Evolutionary conservation across 169 alveolate species (phyloP).

Genomic region (Plasmodium coatneyi): DNA sequence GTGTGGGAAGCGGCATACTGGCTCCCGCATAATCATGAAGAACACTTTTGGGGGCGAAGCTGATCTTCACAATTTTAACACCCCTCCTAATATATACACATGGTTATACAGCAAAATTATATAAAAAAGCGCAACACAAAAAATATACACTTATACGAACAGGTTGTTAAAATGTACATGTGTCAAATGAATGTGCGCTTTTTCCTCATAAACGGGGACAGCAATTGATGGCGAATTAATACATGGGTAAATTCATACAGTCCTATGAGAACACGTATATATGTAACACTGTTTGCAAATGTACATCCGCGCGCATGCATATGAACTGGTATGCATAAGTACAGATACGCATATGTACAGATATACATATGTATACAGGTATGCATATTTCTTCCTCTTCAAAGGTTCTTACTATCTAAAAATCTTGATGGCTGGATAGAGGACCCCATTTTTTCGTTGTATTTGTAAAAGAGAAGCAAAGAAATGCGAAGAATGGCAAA

Average conservation of each 20-base stretch:
- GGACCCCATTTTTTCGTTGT: constrained; percentile 60
- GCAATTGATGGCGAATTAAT: background rate
- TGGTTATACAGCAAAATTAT: background rate
- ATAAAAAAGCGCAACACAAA: background rate
- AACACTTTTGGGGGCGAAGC: background rate
- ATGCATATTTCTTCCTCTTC: background rate
- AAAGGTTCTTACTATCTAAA: constrained; percentile 69
- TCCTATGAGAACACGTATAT: background rate
- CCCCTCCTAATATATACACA: background rate
- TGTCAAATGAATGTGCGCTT: background rate
- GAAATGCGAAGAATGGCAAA: background rate
- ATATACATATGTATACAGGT: background rate
- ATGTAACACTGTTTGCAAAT: background rate
- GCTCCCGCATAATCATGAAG: background rate
- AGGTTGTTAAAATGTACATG: background rate
- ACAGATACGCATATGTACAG: background rate
- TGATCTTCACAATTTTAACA: background rate
- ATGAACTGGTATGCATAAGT: background rate
- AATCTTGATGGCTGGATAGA: constrained; percentile 72
- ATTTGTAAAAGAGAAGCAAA: constrained; percentile 1
- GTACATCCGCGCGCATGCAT: background rate
- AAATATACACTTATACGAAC: background rate
- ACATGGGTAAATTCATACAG: background rate
- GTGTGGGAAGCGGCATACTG: background rate
- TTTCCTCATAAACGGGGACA: background rate